Base-by-base conservation (phyloP, 805 yeast genomes). In the Wickerhamia fluorescens region DNA sequence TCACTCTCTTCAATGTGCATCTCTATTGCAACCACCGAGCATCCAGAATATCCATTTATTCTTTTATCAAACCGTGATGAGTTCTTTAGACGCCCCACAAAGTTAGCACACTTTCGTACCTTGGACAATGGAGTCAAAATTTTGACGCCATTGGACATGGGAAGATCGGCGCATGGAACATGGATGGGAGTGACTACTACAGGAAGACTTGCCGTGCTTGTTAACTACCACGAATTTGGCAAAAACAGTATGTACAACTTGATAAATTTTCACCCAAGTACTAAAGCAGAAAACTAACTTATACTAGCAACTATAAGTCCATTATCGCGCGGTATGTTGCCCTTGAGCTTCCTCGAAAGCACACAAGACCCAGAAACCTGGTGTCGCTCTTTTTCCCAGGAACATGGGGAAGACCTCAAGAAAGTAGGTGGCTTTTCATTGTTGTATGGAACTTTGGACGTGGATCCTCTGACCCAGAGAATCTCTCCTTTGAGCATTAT, bases 51-150 rank as follows among this genome's bases (percentile, higher is more conserved):
- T 29, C 83, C 94, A 1, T 61, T 89, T 22, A 70, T 89, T 2
- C 49, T 86, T 4, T 57, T 85, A 3, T 84, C 95, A 3, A 89
- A 89, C 48, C 55, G 98, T 25, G 98, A 92, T 49, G 98, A 92
- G 51, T 83, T 60, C 44, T 76, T 82, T 47, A 69, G 64, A 24
- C 58, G 98, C 28, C 76, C 78, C 2, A 89, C 97, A 0, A 66
- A 70, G 30, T 47, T 51, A n/a, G 78, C 89, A 21, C 44, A 49
- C 29, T 35, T 44, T n/a, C 37, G 61, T 25, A 26, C 25, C 3
- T 40, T 62, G 30, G 52, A 61, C 34, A 54, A 60, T 28, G 51
- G 54, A 9, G 27, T 46, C 7, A 37, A 45, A 23, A 56, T 80
- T 1, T 48, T 85, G 7, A 70, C 81, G 6, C 96, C 96, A 0